Evolutionary conservation across 164 flowering plant genomes (phyloP).

Genomic region (Litsea cubeba): DNA sequence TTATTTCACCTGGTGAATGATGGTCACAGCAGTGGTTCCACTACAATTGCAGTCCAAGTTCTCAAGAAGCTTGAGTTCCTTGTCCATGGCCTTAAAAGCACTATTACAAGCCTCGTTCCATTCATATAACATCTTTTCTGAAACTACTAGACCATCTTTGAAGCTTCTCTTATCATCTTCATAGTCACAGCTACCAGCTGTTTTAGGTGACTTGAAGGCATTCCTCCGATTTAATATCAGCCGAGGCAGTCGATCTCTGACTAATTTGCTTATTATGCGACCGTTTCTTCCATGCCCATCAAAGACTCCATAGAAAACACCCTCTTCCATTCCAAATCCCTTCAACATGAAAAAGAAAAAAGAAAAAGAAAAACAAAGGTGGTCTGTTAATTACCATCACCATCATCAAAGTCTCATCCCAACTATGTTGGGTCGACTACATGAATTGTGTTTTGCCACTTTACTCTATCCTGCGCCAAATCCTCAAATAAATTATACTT

Average conservation of each 20-base stretch:
- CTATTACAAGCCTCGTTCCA: slow-evolving; percentile 59
- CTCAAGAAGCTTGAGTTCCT: slow-evolving; percentile 66
- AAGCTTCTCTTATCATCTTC: slow-evolving; percentile 4
- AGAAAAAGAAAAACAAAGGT: too few species aligned
- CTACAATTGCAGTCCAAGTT: slow-evolving; percentile 57
- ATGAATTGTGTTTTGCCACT: too few species aligned
- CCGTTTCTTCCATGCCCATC: slow-evolving; percentile 91
- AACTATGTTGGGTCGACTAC: neutral
- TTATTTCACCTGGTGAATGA: slow-evolving; percentile 53
- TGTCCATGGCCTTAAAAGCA: slow-evolving; percentile 76
- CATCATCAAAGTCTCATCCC: too few species aligned
- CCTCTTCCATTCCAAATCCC: slow-evolving; percentile 62
- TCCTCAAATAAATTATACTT: too few species aligned
- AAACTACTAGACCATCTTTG: slow-evolving; percentile 9
- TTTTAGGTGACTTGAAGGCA: slow-evolving; percentile 7
- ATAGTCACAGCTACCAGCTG: neutral
- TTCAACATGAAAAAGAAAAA: slow-evolving; percentile 11
- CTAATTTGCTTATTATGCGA: slow-evolving; percentile 65
- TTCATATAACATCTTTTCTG: slow-evolving; percentile 21
- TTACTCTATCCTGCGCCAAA: too few species aligned
- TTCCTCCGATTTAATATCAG: slow-evolving; percentile 39
- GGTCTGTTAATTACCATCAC: too few species aligned
- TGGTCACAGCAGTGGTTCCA: slow-evolving; percentile 77
- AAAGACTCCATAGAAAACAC: slow-evolving; percentile 68
- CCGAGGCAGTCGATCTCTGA: slow-evolving; percentile 34